These are phyloP conservation scores for Hippophae rhamnoides DNA, from an alignment of 306 rosid species.

Conservation along the genomic window DNA sequence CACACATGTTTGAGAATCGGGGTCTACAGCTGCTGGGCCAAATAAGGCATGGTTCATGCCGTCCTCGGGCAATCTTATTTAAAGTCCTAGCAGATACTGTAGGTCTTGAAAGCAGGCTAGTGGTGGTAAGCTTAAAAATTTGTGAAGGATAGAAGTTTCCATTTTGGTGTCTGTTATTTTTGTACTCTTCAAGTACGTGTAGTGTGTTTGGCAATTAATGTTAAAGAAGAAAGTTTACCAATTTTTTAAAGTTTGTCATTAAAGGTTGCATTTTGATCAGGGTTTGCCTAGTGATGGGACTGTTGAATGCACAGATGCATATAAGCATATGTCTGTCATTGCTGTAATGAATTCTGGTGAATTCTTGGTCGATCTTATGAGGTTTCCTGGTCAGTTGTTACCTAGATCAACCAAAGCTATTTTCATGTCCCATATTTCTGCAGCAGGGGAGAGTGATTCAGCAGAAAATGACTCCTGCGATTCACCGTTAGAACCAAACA, in stretches of 20 bases:
- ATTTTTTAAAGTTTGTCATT: not conserved
- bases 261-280: constrained; percentile 34
- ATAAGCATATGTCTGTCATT: constrained; percentile 80
- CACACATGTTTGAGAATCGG: constrained; percentile 74
- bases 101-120: constrained; percentile 87
- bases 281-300: constrained; percentile 84
- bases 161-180: not conserved
- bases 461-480: constrained; percentile 99
- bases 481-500: constrained; percentile 96
- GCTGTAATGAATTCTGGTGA: constrained; percentile 80
- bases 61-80: constrained; percentile 86
- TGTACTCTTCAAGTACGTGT: not conserved
- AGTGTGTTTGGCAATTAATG: not conserved
- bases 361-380: constrained; percentile 90
- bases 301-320: constrained; percentile 66
- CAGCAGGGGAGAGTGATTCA: constrained; percentile 98
- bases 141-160: constrained; percentile 12
- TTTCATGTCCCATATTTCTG: constrained; percentile 79
- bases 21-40: constrained; percentile 91
- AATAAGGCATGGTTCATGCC: constrained; percentile 89
- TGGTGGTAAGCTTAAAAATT: constrained; percentile 67
- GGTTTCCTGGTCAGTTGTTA: constrained; percentile 84
- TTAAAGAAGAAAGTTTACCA: too few species aligned
- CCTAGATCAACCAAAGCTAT: constrained; percentile 78
- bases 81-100: constrained; percentile 91